Percentiles rank a stretch among this genome's conserved stretches.
Conservation (phyloP, 2,329 filamentous ascomycete genomes). For the Xylaria sp. region DNA sequence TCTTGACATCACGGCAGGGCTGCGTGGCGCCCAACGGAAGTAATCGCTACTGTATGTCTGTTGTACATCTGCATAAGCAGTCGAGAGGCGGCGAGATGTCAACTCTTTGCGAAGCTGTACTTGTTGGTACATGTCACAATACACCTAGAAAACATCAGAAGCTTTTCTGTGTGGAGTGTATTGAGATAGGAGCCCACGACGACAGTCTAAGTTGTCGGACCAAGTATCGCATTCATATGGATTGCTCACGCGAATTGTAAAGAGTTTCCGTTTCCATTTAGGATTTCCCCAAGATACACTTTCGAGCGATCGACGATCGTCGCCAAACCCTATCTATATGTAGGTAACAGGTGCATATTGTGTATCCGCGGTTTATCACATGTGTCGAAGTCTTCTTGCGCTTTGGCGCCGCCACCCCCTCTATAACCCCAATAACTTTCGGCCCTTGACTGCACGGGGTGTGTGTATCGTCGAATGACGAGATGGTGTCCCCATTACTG, state of each 20-base stretch:
- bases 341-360: conserved; percentile 7
- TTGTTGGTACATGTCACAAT: background rate
- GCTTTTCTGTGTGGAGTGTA: too few relatives aligned
- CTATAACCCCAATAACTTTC: background rate
- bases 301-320: conserved; percentile 13
- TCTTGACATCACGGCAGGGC: conserved; percentile 14
- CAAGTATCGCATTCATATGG: too few relatives aligned
- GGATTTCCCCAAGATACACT: conserved; percentile 11
- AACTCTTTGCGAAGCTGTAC: background rate
- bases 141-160: too few relatives aligned
- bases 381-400: background rate
- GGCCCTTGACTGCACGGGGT: conserved; percentile 18
- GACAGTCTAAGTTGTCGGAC: too few relatives aligned
- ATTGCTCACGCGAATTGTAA: too few relatives aligned
- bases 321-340: background rate
- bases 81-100: background rate
- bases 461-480: conserved; percentile 4
- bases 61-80: conserved; percentile 18
- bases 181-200: too few relatives aligned
- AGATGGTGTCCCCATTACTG: background rate
- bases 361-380: background rate
- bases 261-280: background rate
- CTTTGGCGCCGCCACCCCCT: conserved; percentile 16
- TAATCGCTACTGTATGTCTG: conserved; percentile 1
- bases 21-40: conserved; percentile 19